Evolutionary conservation across 2,329 filamentous ascomycete genomes (phyloP).

Genomic region (Calycina herbarum): DNA sequence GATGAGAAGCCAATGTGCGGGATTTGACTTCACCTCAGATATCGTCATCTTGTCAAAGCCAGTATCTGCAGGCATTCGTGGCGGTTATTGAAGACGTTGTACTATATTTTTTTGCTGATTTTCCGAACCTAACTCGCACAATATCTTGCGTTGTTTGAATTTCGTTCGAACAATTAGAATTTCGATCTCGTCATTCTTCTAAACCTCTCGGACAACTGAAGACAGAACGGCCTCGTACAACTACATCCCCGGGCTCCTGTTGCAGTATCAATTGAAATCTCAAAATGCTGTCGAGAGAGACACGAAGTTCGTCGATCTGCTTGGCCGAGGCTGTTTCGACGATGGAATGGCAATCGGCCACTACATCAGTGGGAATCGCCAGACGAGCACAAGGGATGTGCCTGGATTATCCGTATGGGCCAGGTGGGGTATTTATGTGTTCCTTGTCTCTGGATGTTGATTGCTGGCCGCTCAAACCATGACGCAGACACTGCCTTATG

Average conservation of each 20-base stretch:
- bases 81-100: no score
- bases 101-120: no score
- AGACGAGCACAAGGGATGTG: slow-evolving; percentile 5
- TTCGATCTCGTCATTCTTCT: no score
- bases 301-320: slow-evolving; percentile 2
- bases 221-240: no score
- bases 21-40: not conserved
- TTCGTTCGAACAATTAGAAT: no score
- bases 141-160: no score
- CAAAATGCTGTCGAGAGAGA: not conserved
- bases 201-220: not conserved
- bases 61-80: not conserved
- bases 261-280: no score
- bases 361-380: not conserved
- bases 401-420: not conserved
- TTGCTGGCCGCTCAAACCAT: not conserved
- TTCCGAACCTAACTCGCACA: no score
- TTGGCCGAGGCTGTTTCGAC: slow-evolving; percentile 12
- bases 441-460: not conserved
- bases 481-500: not conserved
- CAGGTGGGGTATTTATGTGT: not conserved
- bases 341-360: not conserved
- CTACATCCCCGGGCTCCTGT: no score
- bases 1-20: not conserved
- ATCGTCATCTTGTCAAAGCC: not conserved